phyloP scores from a whole-genome alignment of 352 stramenopile species.

The Phytophthora foliorum region DNA sequence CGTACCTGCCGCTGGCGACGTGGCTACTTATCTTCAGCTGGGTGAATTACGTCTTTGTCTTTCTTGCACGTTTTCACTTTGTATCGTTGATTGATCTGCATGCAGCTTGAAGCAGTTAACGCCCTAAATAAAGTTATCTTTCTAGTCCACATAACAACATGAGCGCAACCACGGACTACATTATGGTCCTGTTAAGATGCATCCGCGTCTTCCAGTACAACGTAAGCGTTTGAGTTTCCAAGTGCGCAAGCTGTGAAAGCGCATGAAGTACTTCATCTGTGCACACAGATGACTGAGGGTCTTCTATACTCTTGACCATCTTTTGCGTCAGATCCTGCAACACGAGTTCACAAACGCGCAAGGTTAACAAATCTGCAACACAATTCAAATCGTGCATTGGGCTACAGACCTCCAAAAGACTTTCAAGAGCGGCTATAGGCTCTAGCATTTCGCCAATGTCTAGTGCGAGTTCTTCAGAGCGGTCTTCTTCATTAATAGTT shows the following conservation, averaged over 20 bases:
- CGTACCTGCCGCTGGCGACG: not conserved
- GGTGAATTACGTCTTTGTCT: not conserved
- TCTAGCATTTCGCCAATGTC: constrained; percentile 36
- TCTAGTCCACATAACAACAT: not conserved
- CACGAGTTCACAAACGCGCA: not conserved
- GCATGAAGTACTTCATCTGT: constrained; percentile 61
- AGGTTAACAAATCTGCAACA: not conserved
- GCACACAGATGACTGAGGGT: constrained; percentile 42
- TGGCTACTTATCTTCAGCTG: not conserved
- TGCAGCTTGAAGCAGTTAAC: not conserved
- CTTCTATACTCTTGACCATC: constrained; percentile 32
- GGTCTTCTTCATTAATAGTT: constrained; percentile 10
- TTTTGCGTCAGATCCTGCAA: constrained; percentile 51
- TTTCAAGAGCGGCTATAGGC: constrained; percentile 39
- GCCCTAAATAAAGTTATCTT: not conserved
- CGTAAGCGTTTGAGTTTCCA: constrained; percentile 58
- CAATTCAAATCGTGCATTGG: not conserved
- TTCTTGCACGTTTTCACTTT: constrained; percentile 6
- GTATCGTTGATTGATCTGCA: not conserved
- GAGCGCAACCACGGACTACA: constrained; percentile 27
- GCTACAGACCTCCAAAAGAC: constrained; percentile 35
- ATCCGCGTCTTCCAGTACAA: constrained; percentile 67
- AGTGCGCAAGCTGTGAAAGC: constrained; percentile 45
- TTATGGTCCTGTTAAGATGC: constrained; percentile 52
- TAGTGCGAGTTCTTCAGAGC: constrained; percentile 19